Evolutionary conservation across 2,329 filamentous ascomycete genomes (phyloP).

Genomic region (Cordyceps pruinosa): DNA sequence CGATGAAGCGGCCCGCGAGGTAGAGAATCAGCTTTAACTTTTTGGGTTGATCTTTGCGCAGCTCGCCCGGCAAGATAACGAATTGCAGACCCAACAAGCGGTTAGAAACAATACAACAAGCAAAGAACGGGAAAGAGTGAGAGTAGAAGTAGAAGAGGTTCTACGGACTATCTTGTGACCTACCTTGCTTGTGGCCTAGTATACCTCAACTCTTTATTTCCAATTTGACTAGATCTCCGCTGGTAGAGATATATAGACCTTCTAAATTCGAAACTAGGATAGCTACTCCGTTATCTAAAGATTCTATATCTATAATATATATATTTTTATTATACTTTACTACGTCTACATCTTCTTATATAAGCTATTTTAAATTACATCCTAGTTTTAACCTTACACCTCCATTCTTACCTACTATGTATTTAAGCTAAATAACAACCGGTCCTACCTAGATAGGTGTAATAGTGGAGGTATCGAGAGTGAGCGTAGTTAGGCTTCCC

Average conservation of each 20-base stretch:
- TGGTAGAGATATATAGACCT: not conserved
- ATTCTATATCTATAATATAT: not conserved
- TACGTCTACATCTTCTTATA: not conserved
- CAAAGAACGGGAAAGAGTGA: not conserved
- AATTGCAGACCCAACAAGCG: not conserved
- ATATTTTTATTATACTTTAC: not conserved
- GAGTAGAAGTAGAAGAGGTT: not conserved
- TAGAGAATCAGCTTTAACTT: not conserved
- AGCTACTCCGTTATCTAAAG: not conserved
- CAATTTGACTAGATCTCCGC: not conserved
- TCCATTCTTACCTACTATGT: not conserved
- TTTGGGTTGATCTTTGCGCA: not conserved
- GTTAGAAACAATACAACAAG: not conserved
- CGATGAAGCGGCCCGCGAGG: not conserved
- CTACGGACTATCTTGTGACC: conserved; percentile 4
- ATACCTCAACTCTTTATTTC: not conserved
- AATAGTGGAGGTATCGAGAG: not conserved
- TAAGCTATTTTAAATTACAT: not conserved
- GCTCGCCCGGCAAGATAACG: not conserved
- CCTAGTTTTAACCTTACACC: not conserved
- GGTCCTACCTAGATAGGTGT: not conserved
- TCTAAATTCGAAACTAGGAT: not conserved
- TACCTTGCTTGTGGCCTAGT: not conserved
- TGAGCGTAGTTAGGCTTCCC: not conserved
- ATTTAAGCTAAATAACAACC: not conserved